These are phyloP conservation scores for Colletotrichum orchidophilum DNA, from an alignment of 2,329 filamentous ascomycete species.

Conservation along the genomic window DNA sequence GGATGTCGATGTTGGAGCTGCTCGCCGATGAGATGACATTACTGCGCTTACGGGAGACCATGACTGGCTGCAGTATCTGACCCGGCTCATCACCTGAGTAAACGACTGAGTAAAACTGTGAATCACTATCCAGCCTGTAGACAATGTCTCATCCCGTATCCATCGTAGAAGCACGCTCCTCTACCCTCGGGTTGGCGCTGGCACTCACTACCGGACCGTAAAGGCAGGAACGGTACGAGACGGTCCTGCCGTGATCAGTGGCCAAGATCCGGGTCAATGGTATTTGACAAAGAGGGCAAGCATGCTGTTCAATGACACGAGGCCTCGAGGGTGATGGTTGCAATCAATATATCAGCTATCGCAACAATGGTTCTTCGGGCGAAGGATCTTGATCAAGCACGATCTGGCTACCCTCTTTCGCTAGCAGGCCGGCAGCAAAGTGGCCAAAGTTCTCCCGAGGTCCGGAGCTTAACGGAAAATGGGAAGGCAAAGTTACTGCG, in stretches of 20 bases:
- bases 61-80: accelerated
- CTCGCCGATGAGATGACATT: not conserved
- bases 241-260: too few species aligned
- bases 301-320: not conserved
- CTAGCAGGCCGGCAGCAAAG: not conserved
- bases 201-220: too few species aligned
- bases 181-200: not conserved
- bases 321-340: not conserved
- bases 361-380: too few species aligned
- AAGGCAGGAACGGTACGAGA: too few species aligned
- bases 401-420: not conserved
- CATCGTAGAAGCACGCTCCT: not conserved
- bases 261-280: not conserved
- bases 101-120: not conserved
- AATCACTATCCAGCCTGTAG: not conserved
- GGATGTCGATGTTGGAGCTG: not conserved
- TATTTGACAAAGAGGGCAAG: not conserved
- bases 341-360: not conserved
- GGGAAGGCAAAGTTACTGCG: not conserved
- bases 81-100: not conserved
- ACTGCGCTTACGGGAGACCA: not conserved
- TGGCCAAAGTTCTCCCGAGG: too few species aligned
- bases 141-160: not conserved
- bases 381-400: too few species aligned
- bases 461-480: too few species aligned